Conservation (phyloP, 768 basidiomycete genomes). For the Podaxis sp. region DNA sequence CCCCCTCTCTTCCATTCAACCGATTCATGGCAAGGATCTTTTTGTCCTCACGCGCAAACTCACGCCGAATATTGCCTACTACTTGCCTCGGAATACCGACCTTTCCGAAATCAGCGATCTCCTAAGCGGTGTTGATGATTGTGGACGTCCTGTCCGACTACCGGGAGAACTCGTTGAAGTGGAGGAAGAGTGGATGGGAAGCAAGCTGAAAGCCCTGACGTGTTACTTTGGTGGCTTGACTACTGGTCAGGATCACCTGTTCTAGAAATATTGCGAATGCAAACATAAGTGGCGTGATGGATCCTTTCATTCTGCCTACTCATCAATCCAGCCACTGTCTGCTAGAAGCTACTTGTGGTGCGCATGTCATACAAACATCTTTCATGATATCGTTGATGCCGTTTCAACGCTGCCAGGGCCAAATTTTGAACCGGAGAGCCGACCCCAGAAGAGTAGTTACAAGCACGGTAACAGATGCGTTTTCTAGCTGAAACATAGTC, state of each 20-base stretch:
- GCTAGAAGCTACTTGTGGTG: not conserved
- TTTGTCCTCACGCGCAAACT: constrained; percentile 69
- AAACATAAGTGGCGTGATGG: not conserved
- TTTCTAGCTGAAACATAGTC: not conserved
- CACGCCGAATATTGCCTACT: constrained; percentile 85
- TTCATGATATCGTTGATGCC: not conserved
- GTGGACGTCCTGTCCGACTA: not conserved
- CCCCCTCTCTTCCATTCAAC: constrained; percentile 66
- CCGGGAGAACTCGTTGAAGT: constrained; percentile 69
- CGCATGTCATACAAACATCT: not conserved
- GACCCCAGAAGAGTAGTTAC: not conserved
- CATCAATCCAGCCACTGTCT: not conserved
- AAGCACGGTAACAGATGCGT: not conserved
- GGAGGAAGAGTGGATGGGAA: constrained; percentile 96
- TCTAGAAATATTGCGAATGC: constrained; percentile 24
- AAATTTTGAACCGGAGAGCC: not conserved
- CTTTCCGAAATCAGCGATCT: constrained; percentile 63
- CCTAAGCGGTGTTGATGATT: constrained; percentile 13
- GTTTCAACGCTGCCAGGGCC: not conserved
- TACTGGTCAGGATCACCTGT: constrained; percentile 60
- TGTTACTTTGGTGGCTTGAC: constrained; percentile 90
- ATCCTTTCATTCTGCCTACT: not conserved
- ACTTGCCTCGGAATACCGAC: constrained; percentile 77
- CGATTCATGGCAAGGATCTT: constrained; percentile 79
- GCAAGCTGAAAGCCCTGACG: constrained; percentile 89